These are phyloP conservation scores for Crithidia sp. DNA, from an alignment of 208 protist genomes.

Conservation along the genomic window DNA sequence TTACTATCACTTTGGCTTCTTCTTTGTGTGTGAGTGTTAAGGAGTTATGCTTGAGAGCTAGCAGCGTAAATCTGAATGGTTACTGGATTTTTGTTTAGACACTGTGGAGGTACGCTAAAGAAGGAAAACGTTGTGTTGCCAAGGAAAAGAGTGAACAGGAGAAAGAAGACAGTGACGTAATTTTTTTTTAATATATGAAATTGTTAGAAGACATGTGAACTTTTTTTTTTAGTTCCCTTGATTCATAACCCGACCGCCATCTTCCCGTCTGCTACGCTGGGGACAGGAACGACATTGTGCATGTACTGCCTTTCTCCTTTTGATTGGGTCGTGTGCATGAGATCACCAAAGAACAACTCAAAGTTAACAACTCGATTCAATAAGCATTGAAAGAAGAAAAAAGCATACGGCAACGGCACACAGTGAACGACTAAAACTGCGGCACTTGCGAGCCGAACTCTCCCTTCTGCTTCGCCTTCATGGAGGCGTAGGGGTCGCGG, in stretches of 20 bases:
- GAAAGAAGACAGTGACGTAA: background rate
- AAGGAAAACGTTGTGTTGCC: background rate
- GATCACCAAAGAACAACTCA: no score
- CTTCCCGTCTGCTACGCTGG: no score
- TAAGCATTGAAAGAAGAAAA: slow-evolving; percentile 5
- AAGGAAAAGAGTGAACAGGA: background rate
- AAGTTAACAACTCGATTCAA: no score
- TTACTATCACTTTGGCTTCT: no score
- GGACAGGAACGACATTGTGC: no score
- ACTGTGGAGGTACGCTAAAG: background rate
- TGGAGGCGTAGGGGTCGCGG: slow-evolving; percentile 68
- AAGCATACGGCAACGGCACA: background rate
- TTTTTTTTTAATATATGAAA: no score
- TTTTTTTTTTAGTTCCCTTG: no score
- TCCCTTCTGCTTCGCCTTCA: slow-evolving; percentile 61
- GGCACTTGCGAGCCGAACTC: slow-evolving; percentile 62
- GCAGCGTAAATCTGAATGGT: no score
- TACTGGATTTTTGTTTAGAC: background rate
- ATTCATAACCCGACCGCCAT: no score
- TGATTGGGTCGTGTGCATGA: background rate
- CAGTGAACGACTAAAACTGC: slow-evolving; percentile 41
- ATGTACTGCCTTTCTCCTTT: background rate
- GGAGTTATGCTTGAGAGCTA: background rate
- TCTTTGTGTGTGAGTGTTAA: background rate
- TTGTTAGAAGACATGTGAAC: no score